Percentiles rank a stretch among this genome's conserved stretches.
Evolutionary conservation across 139 green algal genomes (phyloP).

Genomic region (Zygnema circumcarinatum): DNA sequence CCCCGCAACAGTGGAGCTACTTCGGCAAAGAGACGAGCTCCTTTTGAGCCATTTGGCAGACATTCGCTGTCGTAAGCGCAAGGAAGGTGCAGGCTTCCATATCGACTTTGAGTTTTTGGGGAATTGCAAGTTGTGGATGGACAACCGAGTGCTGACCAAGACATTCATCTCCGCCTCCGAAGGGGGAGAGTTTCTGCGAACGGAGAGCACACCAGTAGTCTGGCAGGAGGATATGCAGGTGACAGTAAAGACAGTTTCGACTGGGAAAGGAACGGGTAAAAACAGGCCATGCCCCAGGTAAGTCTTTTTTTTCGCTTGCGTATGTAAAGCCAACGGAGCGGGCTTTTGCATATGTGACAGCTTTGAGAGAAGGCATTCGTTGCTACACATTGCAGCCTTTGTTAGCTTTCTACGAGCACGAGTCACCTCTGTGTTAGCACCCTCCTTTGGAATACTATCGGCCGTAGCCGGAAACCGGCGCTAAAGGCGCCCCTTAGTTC

Average conservation of each 20-base stretch:
- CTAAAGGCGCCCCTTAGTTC: too few species aligned
- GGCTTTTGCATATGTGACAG: too few species aligned
- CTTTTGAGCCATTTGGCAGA: constrained; percentile 26
- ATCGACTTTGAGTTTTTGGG: constrained; percentile 57
- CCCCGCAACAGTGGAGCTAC: constrained; percentile 36
- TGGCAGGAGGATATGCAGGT: constrained; percentile 40
- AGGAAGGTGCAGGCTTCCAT: background rate
- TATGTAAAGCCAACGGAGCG: too few species aligned
- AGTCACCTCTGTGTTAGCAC: too few species aligned
- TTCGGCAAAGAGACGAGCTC: constrained; percentile 35
- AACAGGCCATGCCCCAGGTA: constrained; percentile 44
- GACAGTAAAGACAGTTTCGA: constrained; percentile 18
- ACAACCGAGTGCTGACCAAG: constrained; percentile 42
- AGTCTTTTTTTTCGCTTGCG: too few species aligned
- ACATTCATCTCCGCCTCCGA: constrained; percentile 36
- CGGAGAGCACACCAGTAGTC: constrained; percentile 12
- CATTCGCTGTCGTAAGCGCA: background rate
- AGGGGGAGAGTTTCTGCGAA: background rate
- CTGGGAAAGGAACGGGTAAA: background rate
- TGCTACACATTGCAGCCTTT: too few species aligned
- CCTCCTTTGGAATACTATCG: too few species aligned
- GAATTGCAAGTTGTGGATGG: constrained; percentile 24
- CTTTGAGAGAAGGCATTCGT: too few species aligned
- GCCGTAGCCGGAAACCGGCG: too few species aligned
- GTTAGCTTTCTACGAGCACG: too few species aligned